These are phyloP conservation scores for Rubroshorea leprosula DNA, from an alignment of 345 rosid species.

Conservation along the genomic window DNA sequence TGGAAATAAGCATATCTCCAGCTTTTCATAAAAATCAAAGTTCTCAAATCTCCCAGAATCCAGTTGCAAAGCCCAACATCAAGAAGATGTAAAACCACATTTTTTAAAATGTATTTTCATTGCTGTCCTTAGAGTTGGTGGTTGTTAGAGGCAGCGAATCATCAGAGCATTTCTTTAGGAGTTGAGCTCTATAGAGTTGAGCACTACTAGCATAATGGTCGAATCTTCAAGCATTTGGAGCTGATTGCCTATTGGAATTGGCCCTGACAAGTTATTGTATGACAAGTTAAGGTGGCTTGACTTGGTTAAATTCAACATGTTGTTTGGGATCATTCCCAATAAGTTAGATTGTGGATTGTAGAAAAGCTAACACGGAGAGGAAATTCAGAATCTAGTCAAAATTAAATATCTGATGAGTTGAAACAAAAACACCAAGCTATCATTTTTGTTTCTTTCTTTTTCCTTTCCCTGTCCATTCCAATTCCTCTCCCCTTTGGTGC, in stretches of 20 bases:
- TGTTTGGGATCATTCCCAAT: conserved; percentile 21
- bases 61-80: conserved; percentile 10
- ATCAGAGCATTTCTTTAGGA: neutral
- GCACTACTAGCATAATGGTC: neutral
- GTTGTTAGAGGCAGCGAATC: neutral
- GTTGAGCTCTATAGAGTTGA: neutral
- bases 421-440: too few species aligned
- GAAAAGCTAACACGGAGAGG: too few species aligned
- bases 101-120: neutral
- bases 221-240: neutral
- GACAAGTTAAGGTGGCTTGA: neutral
- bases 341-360: too few species aligned
- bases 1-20: neutral
- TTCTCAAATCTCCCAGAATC: conserved; percentile 6
- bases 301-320: neutral
- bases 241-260: neutral
- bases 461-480: too few species aligned
- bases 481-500: too few species aligned
- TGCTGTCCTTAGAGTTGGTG: neutral
- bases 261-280: neutral
- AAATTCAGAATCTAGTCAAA: too few species aligned
- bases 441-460: too few species aligned
- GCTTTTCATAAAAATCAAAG: neutral
- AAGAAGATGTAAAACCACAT: conserved; percentile 1
- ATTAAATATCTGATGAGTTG: too few species aligned